phyloP scores from a whole-genome alignment of 2,329 filamentous ascomycete genomes.

The Eutypa lata region DNA sequence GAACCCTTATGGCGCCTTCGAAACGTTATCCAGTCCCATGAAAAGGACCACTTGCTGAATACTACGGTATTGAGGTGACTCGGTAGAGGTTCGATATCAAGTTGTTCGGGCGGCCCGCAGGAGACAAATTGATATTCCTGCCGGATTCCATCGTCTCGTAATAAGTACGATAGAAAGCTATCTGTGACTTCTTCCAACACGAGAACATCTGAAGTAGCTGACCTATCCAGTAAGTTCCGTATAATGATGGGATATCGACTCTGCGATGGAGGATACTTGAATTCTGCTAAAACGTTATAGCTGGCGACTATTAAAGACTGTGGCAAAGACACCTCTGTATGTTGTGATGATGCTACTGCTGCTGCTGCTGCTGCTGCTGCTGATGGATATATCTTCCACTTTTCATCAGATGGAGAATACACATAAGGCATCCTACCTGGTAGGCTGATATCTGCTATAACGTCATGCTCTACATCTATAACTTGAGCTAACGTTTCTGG shows the following conservation, averaged over 20 bases:
- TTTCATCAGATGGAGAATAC: slow-evolving; percentile 10
- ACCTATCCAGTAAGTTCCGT: slow-evolving; percentile 39
- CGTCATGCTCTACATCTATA: neutral
- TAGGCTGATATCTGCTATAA: neutral
- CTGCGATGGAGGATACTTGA: slow-evolving; percentile 41
- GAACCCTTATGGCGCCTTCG: slow-evolving; percentile 56
- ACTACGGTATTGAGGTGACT: slow-evolving; percentile 60
- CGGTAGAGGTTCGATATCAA: slow-evolving; percentile 51
- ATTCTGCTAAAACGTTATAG: slow-evolving; percentile 54
- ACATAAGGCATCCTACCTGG: slow-evolving; percentile 14
- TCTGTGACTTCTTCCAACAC: slow-evolving; percentile 65
- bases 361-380: too few relatives aligned
- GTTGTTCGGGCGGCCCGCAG: slow-evolving; percentile 52
- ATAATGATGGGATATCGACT: slow-evolving; percentile 41
- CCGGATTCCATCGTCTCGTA: slow-evolving; percentile 43
- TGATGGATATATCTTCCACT: slow-evolving; percentile 15
- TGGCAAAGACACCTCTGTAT: slow-evolving; percentile 1
- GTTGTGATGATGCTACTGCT: neutral
- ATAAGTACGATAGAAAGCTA: slow-evolving; percentile 55
- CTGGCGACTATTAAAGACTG: slow-evolving; percentile 37
- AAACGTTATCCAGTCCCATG: slow-evolving; percentile 54
- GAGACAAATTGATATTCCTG: slow-evolving; percentile 53
- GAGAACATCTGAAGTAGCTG: slow-evolving; percentile 44
- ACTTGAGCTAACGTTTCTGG: neutral
- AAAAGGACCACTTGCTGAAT: slow-evolving; percentile 53